A percentile compares a stretch with the other conserved stretches of the same genome.
These are phyloP conservation scores for Rhizopogon roseolus DNA, from an alignment of 768 basidiomycete species.

Conservation along the genomic window DNA sequence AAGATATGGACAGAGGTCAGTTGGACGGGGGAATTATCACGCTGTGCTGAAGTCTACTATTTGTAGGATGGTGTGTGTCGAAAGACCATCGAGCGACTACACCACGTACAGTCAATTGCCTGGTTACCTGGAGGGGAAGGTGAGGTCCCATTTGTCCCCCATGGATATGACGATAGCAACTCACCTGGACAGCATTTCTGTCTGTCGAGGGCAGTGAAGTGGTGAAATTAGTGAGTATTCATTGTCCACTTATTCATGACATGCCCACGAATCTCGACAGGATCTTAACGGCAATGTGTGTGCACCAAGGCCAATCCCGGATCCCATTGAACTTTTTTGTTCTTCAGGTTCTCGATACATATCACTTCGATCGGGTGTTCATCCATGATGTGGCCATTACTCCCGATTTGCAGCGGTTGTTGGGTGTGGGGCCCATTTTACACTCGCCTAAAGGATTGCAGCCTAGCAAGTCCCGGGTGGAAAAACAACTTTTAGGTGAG, in stretches of 20 bases:
- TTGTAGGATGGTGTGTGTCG: conserved; percentile 63
- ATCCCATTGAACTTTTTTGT: neutral
- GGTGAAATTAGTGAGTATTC: conserved; percentile 46
- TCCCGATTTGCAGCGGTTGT: conserved; percentile 55
- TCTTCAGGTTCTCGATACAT: conserved; percentile 46
- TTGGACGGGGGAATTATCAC: no score
- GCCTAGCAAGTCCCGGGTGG: conserved; percentile 63
- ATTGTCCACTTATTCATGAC: neutral
- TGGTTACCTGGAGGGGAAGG: conserved; percentile 67
- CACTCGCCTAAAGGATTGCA: conserved; percentile 56
- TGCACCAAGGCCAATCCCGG: neutral
- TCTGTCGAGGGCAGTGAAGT: conserved; percentile 65
- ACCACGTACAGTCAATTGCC: conserved; percentile 54
- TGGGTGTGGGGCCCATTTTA: conserved; percentile 67
- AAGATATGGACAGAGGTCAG: conserved; percentile 70
- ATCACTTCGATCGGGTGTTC: conserved; percentile 56
- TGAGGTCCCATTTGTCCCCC: conserved; percentile 16
- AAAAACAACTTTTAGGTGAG: conserved; percentile 73
- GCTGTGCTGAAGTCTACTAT: neutral
- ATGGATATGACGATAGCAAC: neutral
- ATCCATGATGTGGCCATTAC: conserved; percentile 71
- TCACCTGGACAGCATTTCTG: conserved; percentile 47
- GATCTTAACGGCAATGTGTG: conserved; percentile 55
- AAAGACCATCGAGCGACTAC: conserved; percentile 55
- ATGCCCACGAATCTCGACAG: conserved; percentile 25